A percentile compares a stretch with the other conserved stretches of the same genome.
phyloP scores from a whole-genome alignment of 2,329 filamentous ascomycete species.

The Scedosporium boydii region DNA sequence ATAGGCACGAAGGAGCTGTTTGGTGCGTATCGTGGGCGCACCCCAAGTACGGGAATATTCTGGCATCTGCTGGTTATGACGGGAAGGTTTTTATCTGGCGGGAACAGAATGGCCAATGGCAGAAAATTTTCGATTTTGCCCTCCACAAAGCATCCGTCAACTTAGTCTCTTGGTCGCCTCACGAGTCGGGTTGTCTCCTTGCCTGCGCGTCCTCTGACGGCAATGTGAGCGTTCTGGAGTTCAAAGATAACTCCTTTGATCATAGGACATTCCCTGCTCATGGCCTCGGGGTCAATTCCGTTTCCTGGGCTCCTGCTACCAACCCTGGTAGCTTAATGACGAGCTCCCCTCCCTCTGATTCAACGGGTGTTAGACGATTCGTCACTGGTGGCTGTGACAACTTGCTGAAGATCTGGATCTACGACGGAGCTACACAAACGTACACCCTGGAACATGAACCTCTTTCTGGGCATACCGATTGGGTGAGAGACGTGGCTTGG shows the following conservation, averaged over 20 bases:
- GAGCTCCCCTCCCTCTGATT: conserved; percentile 50
- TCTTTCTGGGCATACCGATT: conserved; percentile 79
- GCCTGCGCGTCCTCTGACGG: conserved; percentile 93
- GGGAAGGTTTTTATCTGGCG: conserved; percentile 98
- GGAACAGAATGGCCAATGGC: conserved; percentile 69
- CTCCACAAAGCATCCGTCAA: conserved; percentile 95
- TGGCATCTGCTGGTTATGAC: conserved; percentile 91
- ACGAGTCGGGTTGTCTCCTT: conserved; percentile 88
- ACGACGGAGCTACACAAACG: conserved; percentile 50
- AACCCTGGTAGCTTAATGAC: conserved; percentile 77
- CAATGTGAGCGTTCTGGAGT: conserved; percentile 87
- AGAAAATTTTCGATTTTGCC: conserved; percentile 85
- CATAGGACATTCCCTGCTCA: conserved; percentile 87
- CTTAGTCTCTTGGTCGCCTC: conserved; percentile 94
- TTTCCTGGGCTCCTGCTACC: conserved; percentile 86
- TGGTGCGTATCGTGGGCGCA: conserved; percentile 99
- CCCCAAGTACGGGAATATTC: conserved; percentile 96
- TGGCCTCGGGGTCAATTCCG: conserved; percentile 88
- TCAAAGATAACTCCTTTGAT: conserved; percentile 90
- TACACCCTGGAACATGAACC: conserved; percentile 55
- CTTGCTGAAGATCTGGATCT: conserved; percentile 86
- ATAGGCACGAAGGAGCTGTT: conserved; percentile 88
- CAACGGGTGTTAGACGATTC: conserved; percentile 65
- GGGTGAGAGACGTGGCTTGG: conserved; percentile 97
- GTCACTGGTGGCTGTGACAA: conserved; percentile 95